Base-by-base conservation (phyloP, 2,329 filamentous ascomycete species). In the Epichloe brachyelytri region DNA sequence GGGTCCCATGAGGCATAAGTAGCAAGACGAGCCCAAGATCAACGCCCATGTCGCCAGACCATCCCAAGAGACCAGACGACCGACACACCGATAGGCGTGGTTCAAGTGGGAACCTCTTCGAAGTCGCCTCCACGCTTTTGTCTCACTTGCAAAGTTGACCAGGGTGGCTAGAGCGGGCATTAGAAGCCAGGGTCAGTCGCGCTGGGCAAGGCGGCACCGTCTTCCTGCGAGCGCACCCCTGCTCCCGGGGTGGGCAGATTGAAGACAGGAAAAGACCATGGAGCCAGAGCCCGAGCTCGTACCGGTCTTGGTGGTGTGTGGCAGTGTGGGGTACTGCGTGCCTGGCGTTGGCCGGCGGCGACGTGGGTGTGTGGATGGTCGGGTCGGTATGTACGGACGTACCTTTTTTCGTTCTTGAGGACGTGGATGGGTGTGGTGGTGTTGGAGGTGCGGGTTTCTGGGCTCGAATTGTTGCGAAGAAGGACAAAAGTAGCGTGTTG, bases 141-240 rank as follows among this genome's bases (percentile, higher is more conserved):
- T 76, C 73, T 77, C 73, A 76, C 72, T 73, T 70, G 65, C 44
- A 39, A 69, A 69, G 66, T 63, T 68, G 71, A 71, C 72, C 56
- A 56, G 56, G 59, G 55, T 53, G 48, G 53, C 52, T 54, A 54
- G 50, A 55, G 54, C 56, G 56, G 53, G 50, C 50, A 50, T 30
- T 40, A 53, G 30, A 44, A 33, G 54, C 52, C 38, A 54, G 55
- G 55, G 49, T 54, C 52, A 40, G 53, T 51, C 17, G 43, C 50
- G 52, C 54, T 30, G 51, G 44, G 48, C 53, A 33, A 47, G 48
- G 52, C 51, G 53, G 53, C 49, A 53, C 49, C 48, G 52, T 46
- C 43, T 51, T 50, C 19, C 45, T 46, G 22, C 19, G 33, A 50
- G 22, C 14, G 36, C 40, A 51, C 50, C 52, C 52, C 46, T 46